Evolutionary conservation across 345 rosid genomes (phyloP), one percentile per base, ranked within the genome.

Genomic region (Stellera chamaejasme): DNA sequence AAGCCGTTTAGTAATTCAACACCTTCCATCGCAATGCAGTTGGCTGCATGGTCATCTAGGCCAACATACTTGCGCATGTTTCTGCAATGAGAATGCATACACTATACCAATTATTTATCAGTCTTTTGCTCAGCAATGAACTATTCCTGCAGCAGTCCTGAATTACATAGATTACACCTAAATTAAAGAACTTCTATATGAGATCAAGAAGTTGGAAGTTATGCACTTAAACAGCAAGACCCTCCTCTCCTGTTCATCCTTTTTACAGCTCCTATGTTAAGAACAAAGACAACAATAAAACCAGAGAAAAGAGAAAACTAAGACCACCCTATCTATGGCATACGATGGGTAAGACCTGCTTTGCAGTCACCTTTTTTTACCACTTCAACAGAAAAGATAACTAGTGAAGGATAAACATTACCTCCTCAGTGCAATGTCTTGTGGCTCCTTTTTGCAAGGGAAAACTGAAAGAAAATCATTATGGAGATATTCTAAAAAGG

Each of bases 1-100:
- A 89, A 79, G 65, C 97, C 97, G 66, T 89, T 89, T 58, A 80
- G 66, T 43, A 73, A 74, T 59, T 65, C 64, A 70, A 81, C 83
- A 62, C 76, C 85, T 61, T 90, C 95, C 81, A 80, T 76, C 58
- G 92, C 87, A 65, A 69, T 54, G 66, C 80, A 68, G 9, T 69
- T 62, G 52, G 82, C 82, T 57, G 88, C 79, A 66, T 61, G 62
- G 69, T 83, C 97, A 68, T 86, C 92, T 52, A 82, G 66, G 57
- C 76, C 72, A 0, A 55, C 60, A 64, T 72, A 89, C 69, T 70
- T 75, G 39, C 71, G 72, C 78, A 79, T 89, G 82, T 89, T 89
- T 77, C 97, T 89, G 82, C 62, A 59, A 68, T 55, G 56, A 50
- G 49, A 55, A 50, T 54, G 11, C 52, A 5, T 16, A 14, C 44